A percentile compares a stretch with the other conserved stretches of the same genome.
Evolutionary conservation across 2,329 filamentous ascomycete genomes (phyloP).

Genomic region (Fusarium vanettenii): DNA sequence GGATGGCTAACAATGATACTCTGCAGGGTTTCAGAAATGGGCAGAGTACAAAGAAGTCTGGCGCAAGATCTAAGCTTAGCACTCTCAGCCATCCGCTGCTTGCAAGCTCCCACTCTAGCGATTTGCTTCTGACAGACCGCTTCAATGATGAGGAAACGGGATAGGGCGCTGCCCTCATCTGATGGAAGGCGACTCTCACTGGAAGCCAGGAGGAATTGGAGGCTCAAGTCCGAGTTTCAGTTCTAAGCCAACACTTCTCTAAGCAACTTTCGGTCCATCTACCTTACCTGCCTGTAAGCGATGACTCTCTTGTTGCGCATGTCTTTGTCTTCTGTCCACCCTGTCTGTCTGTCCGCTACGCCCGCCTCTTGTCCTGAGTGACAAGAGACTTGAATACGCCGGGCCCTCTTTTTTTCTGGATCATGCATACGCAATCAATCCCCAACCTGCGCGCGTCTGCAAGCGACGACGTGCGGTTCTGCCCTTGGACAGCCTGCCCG

Average conservation of each 20-base stretch:
- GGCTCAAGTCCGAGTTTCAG: background rate
- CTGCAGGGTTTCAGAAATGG: conserved; percentile 68
- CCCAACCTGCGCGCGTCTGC: background rate
- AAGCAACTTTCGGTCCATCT: background rate
- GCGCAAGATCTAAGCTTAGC: conserved; percentile 51
- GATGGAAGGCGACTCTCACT: background rate
- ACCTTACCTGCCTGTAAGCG: background rate
- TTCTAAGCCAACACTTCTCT: background rate
- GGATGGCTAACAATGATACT: conserved; percentile 15
- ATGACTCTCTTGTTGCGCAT: background rate
- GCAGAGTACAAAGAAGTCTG: conserved; percentile 67
- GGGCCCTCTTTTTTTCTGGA: conserved; percentile 3
- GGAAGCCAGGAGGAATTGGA: background rate
- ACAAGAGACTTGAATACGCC: conserved; percentile 2
- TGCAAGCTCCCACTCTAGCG: conserved; percentile 3
- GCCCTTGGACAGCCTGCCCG: background rate
- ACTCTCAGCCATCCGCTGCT: background rate
- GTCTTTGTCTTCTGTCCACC: background rate
- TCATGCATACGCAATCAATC: conserved; percentile 14
- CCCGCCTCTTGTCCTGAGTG: background rate
- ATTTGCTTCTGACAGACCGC: background rate
- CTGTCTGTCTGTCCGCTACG: background rate
- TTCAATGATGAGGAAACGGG: background rate
- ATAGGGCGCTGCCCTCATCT: background rate
- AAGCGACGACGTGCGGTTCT: background rate